Evolutionary conservation across 257 asterid genomes (phyloP).

Genomic region (Nicotiana undulata): DNA sequence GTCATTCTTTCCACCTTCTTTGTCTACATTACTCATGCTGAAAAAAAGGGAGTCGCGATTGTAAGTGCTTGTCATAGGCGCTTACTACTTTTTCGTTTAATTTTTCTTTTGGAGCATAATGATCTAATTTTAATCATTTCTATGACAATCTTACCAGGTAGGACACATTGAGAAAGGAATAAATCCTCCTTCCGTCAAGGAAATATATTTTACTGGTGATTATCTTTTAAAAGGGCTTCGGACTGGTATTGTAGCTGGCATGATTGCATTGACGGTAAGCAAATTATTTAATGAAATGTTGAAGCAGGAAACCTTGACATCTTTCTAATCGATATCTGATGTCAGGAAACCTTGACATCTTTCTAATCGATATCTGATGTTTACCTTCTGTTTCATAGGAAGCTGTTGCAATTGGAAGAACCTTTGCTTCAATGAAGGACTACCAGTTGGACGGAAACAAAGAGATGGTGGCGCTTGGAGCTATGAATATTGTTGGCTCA

Average conservation of each 20-base stretch:
- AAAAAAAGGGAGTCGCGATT: slow-evolving; percentile 61
- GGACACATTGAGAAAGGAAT: slow-evolving; percentile 67
- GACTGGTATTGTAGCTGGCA: slow-evolving; percentile 81
- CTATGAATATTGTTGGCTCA: slow-evolving; percentile 87
- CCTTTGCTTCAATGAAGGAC: slow-evolving; percentile 91
- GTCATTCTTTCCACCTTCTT: slow-evolving; percentile 65
- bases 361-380: background rate
- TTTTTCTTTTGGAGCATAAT: background rate
- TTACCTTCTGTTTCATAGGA: slow-evolving; percentile 37
- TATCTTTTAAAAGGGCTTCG: slow-evolving; percentile 57
- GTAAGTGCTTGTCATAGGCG: slow-evolving; percentile 32
- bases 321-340: background rate
- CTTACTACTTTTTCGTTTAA: background rate
- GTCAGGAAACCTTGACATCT: background rate
- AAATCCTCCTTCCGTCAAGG: slow-evolving; percentile 54
- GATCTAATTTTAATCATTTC: background rate
- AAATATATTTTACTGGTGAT: slow-evolving; percentile 56
- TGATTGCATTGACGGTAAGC: slow-evolving; percentile 74
- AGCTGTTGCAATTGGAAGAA: slow-evolving; percentile 92
- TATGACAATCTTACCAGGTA: slow-evolving; percentile 35
- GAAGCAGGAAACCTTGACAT: background rate
- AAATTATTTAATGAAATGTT: background rate
- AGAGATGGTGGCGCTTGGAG: slow-evolving; percentile 93
- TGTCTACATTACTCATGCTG: slow-evolving; percentile 69
- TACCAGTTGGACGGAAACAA: slow-evolving; percentile 86